phyloP scores from a whole-genome alignment of 495 filamentous ascomycete species.

The Penicillium crystallinum region DNA sequence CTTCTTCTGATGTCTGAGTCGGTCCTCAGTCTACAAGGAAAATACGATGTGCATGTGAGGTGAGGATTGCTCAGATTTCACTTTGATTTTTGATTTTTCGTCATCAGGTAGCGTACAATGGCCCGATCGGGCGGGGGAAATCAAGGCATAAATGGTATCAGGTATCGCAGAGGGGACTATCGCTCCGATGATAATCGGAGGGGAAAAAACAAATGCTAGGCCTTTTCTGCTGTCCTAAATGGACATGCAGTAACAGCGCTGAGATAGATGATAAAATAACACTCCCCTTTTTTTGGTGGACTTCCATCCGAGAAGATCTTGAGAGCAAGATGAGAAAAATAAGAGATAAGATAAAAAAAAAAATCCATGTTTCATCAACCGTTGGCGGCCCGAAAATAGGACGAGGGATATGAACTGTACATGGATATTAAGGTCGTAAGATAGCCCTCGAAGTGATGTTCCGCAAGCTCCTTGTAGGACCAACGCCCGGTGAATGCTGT shows the following conservation, averaged over 20 bases:
- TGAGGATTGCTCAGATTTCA: conserved; percentile 4
- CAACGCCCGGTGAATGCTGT: conserved; percentile 21
- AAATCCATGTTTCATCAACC: conserved; percentile 14
- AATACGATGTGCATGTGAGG: conserved; percentile 16
- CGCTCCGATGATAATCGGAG: conserved; percentile 12
- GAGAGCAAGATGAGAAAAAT: neutral
- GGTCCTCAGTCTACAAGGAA: neutral
- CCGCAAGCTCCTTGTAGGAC: conserved; percentile 14
- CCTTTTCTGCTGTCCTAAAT: conserved; percentile 11
- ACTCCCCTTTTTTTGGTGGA: conserved; percentile 11
- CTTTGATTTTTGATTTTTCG: conserved; percentile 10
- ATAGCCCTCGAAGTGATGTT: conserved; percentile 5
- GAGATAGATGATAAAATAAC: conserved; percentile 7
- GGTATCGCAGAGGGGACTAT: conserved; percentile 29
- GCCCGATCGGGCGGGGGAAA: conserved; percentile 1
- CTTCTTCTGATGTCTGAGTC: neutral
- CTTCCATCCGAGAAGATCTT: conserved; percentile 7
- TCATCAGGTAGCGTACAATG: conserved; percentile 25
- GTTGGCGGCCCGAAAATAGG: conserved; percentile 13
- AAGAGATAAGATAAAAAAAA: neutral
- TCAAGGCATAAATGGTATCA: conserved; percentile 30
- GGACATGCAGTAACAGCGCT: conserved; percentile 7
- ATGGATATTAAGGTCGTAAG: conserved; percentile 38
- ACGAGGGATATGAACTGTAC: conserved; percentile 36
- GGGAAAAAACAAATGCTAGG: conserved; percentile 7